Evolutionary conservation across 2,329 filamentous ascomycete species (phyloP).

Genomic region (Talaromyces marneffei): DNA sequence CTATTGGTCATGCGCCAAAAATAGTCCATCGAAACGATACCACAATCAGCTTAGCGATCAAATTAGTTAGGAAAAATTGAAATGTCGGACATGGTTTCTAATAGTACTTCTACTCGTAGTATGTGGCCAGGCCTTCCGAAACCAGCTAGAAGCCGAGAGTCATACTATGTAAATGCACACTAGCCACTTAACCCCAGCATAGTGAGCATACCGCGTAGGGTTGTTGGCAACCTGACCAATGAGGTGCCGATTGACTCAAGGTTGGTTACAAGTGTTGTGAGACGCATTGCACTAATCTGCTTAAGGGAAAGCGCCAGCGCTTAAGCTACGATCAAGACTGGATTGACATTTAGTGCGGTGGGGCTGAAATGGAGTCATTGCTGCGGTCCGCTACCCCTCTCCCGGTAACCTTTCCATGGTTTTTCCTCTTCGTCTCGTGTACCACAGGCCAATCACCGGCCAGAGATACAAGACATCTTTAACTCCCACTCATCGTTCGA

Average conservation of each 20-base stretch:
- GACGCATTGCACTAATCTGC: background rate
- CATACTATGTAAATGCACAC: background rate
- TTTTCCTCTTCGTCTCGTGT: background rate
- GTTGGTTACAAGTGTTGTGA: background rate
- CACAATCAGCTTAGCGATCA: background rate
- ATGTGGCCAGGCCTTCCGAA: background rate
- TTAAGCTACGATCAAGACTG: background rate
- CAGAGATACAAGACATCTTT: background rate
- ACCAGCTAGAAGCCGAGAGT: background rate
- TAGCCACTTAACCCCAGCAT: constrained; percentile 4
- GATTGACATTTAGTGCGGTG: background rate
- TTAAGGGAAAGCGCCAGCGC: background rate
- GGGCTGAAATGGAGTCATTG: background rate
- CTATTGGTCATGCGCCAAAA: background rate
- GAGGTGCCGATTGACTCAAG: background rate
- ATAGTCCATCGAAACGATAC: background rate
- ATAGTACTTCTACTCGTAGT: too few relatives aligned
- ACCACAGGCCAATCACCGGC: background rate
- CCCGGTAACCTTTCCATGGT: background rate
- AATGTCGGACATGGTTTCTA: background rate
- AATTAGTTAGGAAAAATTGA: background rate
- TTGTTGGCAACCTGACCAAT: constrained; percentile 5
- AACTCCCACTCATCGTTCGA: background rate
- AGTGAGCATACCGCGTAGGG: too few relatives aligned
- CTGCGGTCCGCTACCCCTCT: background rate